Evolutionary conservation across 495 filamentous ascomycete genomes (phyloP).

Genomic region (Oleoguttula mirabilis): DNA sequence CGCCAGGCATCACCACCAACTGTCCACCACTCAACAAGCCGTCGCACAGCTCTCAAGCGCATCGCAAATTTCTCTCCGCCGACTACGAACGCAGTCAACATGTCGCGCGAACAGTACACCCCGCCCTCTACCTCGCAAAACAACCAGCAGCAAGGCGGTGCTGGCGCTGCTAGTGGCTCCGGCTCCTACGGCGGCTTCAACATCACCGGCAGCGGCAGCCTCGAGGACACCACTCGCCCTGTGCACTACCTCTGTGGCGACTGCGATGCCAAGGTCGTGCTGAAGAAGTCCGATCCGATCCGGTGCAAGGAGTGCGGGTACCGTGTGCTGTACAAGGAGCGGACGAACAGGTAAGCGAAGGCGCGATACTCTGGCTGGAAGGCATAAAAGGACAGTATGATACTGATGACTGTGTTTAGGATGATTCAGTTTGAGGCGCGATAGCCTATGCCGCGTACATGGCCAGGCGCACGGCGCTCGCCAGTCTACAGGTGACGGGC

Average conservation of each 20-base stretch:
- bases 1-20: not conserved
- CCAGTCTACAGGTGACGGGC: too few species aligned
- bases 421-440: conserved; percentile 99
- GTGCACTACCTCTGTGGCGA: conserved; percentile 90
- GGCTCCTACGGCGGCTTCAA: conserved; percentile 8
- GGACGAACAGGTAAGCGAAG: conserved; percentile 90
- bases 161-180: conserved; percentile 1
- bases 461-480: too few species aligned
- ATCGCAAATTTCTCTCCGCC: too few species aligned
- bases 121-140: conserved; percentile 8
- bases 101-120: conserved; percentile 21
- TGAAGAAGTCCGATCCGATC: conserved; percentile 78
- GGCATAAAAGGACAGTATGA: not conserved
- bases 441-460: too few species aligned
- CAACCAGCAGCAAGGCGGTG: not conserved
- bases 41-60: not conserved
- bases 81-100: too few species aligned
- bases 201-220: conserved; percentile 18
- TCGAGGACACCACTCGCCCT: conserved; percentile 25
- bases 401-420: conserved; percentile 32
- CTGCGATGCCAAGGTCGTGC: conserved; percentile 67
- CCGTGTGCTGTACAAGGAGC: conserved; percentile 92
- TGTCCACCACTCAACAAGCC: not conserved
- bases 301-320: conserved; percentile 94
- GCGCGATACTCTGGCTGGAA: not conserved